Base-by-base conservation (phyloP, 495 filamentous ascomycete species). In the Lepraria neglecta region DNA sequence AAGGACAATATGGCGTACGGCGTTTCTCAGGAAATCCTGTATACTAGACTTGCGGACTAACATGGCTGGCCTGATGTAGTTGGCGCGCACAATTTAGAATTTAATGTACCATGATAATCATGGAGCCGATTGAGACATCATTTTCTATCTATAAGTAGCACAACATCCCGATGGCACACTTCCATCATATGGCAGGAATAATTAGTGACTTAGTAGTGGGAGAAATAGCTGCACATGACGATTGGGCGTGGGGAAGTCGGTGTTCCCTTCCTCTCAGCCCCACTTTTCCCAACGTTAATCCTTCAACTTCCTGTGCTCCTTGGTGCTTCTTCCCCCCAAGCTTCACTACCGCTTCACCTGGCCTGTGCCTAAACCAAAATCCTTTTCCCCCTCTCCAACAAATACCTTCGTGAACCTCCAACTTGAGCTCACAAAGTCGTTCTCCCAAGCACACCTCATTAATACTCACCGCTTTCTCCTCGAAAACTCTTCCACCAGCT, bases 271-370 rank as follows among this genome's bases (percentile, higher is more conserved):
- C 45, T 44, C 28, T 54, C 30, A 12, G 51, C 51, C 51, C 51
- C 51, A 54, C 51, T 54, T 54, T 54, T 54, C 28, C 30, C 31
- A 38, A 19, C 51, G 51, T 54, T 17, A 35, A 33, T 54, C 28
- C 30, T 38, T 54, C 30, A 54, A 27, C 51, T 27, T 46, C 0
- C 40, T 33, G 48, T 33, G 3, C 17, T 11, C 47, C 27, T 28
- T 24, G 12, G 28, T 28, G 2, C 24, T 55, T 21, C 6, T 44
- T 14, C 21, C 17, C n/a, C 35, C 27, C 17, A 38, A 54, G 51
- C 9, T 33, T 17, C 6, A 33, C 33, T 53, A 24, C 31, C 7
- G 51, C 51, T n/a, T 35, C 51, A 53, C n/a, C 19, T 10, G 48
- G 48, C 48, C 28, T 15, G 51, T 31, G 17, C 19, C 28, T 53